Evolutionary conservation across 257 asterid species (phyloP).

Genomic region (Solanum tarapatanum): DNA sequence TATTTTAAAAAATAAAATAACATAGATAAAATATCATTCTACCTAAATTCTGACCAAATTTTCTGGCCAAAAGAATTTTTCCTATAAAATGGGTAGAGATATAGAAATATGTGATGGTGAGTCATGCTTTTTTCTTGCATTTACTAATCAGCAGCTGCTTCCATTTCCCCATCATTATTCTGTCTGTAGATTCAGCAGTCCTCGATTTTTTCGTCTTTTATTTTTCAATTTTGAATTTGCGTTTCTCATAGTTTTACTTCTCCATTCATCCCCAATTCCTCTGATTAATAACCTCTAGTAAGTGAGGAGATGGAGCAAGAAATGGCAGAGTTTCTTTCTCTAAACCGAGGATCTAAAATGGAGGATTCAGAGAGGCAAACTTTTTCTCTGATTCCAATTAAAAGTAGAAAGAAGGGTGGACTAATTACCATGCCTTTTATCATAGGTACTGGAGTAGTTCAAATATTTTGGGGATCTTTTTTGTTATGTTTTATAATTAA

Average conservation of each 20-base stretch:
- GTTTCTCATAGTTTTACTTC: neutral
- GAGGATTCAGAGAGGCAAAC: neutral
- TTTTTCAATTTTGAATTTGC: neutral
- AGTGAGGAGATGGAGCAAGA: neutral
- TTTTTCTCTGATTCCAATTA: neutral
- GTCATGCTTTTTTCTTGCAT: neutral
- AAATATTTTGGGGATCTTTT: neutral
- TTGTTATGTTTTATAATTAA: no score
- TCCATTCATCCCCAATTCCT: neutral
- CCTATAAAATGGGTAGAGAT: neutral
- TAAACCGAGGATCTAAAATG: neutral
- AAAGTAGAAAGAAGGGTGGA: conserved; percentile 34
- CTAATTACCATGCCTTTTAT: conserved; percentile 58
- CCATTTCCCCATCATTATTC: neutral
- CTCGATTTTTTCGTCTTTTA: neutral
- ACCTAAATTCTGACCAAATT: no score
- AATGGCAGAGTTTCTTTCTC: neutral
- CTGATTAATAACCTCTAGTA: neutral
- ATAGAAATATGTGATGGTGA: neutral
- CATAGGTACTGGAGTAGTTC: conserved; percentile 23
- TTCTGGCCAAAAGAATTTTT: no score
- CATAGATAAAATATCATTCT: no score
- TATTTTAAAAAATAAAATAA: no score
- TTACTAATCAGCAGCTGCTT: neutral
- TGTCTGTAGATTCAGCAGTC: neutral